Evolutionary conservation across 352 stramenopile genomes (phyloP).

Genomic region (Pythium brachiatum): DNA sequence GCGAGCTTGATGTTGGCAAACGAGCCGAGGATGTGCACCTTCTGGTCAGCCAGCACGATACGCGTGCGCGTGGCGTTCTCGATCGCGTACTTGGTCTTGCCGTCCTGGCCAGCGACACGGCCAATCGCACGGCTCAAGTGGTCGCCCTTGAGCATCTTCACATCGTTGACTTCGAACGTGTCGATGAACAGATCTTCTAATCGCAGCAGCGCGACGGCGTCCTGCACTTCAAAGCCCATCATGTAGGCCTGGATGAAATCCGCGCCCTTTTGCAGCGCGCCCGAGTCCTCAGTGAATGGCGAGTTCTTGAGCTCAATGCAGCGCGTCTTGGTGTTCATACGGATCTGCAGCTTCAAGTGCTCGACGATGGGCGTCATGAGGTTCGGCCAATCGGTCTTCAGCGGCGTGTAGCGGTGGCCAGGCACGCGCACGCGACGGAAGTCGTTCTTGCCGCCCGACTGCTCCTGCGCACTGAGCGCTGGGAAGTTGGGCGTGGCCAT

Average conservation of each 20-base stretch:
- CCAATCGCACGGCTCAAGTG: conserved; percentile 98
- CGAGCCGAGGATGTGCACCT: conserved; percentile 98
- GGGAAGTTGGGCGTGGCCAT: conserved; percentile 66
- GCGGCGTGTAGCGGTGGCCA: conserved; percentile 96
- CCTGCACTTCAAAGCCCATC: conserved; percentile 99
- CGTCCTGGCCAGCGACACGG: conserved; percentile 97
- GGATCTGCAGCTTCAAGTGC: conserved; percentile 97
- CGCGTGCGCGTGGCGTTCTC: conserved; percentile 99
- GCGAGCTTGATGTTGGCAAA: conserved; percentile 99
- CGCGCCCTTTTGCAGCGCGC: conserved; percentile 95
- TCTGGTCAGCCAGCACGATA: conserved; percentile 98
- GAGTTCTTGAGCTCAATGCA: conserved; percentile 98
- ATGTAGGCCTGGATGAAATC: conserved; percentile 99
- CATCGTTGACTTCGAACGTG: conserved; percentile 98
- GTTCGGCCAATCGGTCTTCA: conserved; percentile 99
- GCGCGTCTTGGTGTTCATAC: conserved; percentile 99
- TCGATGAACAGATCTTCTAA: conserved; percentile 99
- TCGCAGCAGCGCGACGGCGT: conserved; percentile 96
- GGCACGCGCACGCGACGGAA: conserved; percentile 96
- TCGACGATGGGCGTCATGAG: conserved; percentile 98
- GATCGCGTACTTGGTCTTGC: conserved; percentile 99
- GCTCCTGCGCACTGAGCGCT: conserved; percentile 72
- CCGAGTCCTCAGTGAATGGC: conserved; percentile 91
- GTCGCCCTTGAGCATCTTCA: conserved; percentile 97
- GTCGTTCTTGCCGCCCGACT: conserved; percentile 89